phyloP scores from a whole-genome alignment of 345 rosid species.

The Excoecaria cochinchinensis region DNA sequence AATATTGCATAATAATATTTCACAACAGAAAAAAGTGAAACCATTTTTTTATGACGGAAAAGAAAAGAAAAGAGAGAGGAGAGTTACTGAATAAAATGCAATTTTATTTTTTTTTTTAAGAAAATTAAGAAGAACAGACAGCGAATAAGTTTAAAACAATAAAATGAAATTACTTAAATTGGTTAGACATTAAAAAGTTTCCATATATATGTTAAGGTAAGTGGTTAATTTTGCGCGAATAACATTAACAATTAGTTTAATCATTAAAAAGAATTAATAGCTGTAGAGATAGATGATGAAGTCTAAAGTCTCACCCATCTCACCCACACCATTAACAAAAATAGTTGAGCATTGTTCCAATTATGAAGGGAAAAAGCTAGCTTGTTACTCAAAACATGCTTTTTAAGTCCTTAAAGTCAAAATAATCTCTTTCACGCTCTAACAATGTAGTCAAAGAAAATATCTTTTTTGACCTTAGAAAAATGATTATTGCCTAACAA shows the following conservation, averaged over 20 bases:
- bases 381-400: not conserved
- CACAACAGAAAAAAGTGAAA: too few relatives aligned
- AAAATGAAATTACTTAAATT: too few relatives aligned
- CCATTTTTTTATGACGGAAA: too few relatives aligned
- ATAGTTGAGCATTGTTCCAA: not conserved
- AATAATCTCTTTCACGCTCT: not conserved
- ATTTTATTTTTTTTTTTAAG: too few relatives aligned
- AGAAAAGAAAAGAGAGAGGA: too few relatives aligned
- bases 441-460: not conserved
- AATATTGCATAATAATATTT: too few relatives aligned
- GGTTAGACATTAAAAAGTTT: too few relatives aligned
- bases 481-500: not conserved
- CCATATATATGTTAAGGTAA: too few relatives aligned
- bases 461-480: conserved; percentile 2
- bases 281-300: not conserved
- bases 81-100: too few relatives aligned
- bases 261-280: not conserved
- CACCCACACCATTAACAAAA: not conserved
- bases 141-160: too few relatives aligned
- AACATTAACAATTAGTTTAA: not conserved
- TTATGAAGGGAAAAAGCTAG: not conserved
- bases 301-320: not conserved
- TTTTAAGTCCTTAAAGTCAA: not conserved
- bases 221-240: too few relatives aligned
- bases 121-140: too few relatives aligned